phyloP scores from a whole-genome alignment of 2,329 filamentous ascomycete genomes.

The Epichloe baconii region DNA sequence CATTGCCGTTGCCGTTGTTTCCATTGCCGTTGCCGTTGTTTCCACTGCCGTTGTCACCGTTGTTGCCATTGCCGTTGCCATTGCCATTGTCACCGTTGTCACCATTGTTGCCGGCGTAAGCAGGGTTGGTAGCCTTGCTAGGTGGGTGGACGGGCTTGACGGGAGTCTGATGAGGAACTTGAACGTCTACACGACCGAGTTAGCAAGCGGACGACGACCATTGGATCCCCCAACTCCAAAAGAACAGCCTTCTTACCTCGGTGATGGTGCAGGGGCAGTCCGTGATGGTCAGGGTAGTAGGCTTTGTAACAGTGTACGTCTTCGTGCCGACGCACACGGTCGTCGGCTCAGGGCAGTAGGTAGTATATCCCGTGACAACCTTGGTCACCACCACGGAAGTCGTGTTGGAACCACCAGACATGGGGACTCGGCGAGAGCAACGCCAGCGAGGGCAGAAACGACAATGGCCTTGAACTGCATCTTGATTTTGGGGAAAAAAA shows the following conservation, averaged over 20 bases:
- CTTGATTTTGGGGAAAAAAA: neutral
- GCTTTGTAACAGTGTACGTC: conserved; percentile 40
- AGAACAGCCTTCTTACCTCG: conserved; percentile 14
- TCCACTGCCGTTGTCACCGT: too few relatives aligned
- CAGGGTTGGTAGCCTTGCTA: neutral
- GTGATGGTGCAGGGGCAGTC: conserved; percentile 38
- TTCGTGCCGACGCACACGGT: conserved; percentile 36
- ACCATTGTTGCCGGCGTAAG: neutral
- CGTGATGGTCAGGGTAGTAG: conserved; percentile 41
- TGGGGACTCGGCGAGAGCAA: neutral
- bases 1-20: too few relatives aligned
- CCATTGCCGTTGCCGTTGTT: too few relatives aligned
- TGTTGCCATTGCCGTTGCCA: too few relatives aligned
- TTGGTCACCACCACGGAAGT: conserved; percentile 15
- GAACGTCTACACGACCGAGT: neutral
- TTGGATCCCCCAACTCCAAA: too few relatives aligned
- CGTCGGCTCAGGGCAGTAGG: conserved; percentile 35
- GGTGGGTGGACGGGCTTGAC: neutral
- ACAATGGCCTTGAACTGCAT: conserved; percentile 3
- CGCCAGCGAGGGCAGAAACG: neutral
- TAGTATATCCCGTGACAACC: conserved; percentile 24
- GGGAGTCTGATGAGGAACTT: conserved; percentile 3
- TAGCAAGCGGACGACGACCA: neutral
- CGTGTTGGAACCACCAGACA: neutral
- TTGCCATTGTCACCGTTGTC: too few relatives aligned